phyloP scores from a whole-genome alignment of 345 rosid genomes.

The Arabidopsis arenosa region DNA sequence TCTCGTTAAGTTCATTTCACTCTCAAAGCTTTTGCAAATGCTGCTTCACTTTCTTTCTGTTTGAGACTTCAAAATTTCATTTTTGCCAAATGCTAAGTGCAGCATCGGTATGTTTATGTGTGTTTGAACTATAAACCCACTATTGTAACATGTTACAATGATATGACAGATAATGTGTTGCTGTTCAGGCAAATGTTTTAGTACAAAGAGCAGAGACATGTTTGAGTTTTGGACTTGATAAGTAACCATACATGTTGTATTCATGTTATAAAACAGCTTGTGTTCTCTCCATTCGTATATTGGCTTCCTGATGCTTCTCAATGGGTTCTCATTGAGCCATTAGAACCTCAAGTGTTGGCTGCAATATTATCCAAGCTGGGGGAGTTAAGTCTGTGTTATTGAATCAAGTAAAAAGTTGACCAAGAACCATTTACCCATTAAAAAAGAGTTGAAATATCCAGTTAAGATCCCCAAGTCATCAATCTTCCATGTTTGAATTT shows the following conservation, averaged over 20 bases:
- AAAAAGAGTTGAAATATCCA: too few species aligned
- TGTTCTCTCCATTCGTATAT: conserved; percentile 14
- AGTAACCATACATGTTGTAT: conserved; percentile 19
- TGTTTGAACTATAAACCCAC: conserved; percentile 1
- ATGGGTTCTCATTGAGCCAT: conserved; percentile 3
- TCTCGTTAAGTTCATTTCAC: conserved; percentile 15
- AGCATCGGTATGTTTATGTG: not conserved
- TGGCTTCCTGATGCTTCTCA: conserved; percentile 14
- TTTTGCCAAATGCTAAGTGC: not conserved
- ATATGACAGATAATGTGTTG: not conserved
- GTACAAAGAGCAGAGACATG: not conserved
- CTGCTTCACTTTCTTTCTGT: not conserved
- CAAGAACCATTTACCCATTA: not conserved
- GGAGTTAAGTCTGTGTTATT: conserved; percentile 7
- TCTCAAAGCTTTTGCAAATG: conserved; percentile 2
- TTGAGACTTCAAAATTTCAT: not conserved
- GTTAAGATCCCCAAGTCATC: not conserved
- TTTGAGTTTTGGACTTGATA: not conserved
- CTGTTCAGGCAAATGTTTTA: conserved; percentile 4
- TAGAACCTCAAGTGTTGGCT: not conserved
- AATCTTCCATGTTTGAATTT: conserved; percentile 36
- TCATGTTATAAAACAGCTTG: not conserved
- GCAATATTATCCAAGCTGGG: not conserved
- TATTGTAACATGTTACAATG: not conserved
- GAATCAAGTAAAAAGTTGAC: not conserved